Conservation (phyloP, 1,139 yeast species). For the Yueomyces sp. region DNA sequence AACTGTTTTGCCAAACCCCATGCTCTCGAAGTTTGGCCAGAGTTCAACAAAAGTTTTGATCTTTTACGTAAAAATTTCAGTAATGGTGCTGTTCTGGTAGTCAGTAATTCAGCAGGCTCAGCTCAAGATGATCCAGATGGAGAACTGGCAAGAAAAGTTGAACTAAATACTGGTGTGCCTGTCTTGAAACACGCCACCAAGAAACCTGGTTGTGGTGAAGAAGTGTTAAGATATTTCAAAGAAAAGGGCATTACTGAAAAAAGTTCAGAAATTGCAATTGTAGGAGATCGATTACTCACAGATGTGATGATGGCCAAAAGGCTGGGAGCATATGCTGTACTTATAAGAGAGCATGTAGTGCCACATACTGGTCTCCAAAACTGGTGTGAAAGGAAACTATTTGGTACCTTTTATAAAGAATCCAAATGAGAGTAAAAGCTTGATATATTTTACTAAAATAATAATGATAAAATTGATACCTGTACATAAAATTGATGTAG, state of each 20-base stretch:
- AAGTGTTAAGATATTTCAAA: conserved; percentile 48
- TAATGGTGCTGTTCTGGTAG: conserved; percentile 56
- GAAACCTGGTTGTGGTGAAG: conserved; percentile 81
- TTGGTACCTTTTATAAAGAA: neutral
- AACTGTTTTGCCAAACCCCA: conserved; percentile 88
- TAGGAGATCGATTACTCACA: conserved; percentile 85
- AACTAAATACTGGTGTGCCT: conserved; percentile 55
- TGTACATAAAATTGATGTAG: too few relatives aligned
- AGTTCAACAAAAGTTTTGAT: conserved; percentile 50
- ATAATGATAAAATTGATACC: too few relatives aligned
- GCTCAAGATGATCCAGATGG: conserved; percentile 46
- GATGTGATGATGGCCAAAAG: conserved; percentile 88
- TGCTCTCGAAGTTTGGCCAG: conserved; percentile 71
- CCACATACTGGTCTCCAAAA: conserved; percentile 12
- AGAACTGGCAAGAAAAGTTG: conserved; percentile 53
- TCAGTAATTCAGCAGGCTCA: conserved; percentile 91
- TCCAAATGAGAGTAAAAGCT: too few relatives aligned
- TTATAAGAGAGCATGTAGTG: conserved; percentile 68
- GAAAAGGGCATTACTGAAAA: conserved; percentile 32
- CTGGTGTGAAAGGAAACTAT: conserved; percentile 15
- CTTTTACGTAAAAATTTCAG: conserved; percentile 45
- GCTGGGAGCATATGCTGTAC: conserved; percentile 80
- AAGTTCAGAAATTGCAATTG: conserved; percentile 62
- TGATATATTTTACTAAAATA: too few relatives aligned
- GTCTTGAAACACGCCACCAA: conserved; percentile 70